These are phyloP conservation scores for Xanthoconium stramineum DNA, from an alignment of 768 basidiomycete species.

Conservation along the genomic window DNA sequence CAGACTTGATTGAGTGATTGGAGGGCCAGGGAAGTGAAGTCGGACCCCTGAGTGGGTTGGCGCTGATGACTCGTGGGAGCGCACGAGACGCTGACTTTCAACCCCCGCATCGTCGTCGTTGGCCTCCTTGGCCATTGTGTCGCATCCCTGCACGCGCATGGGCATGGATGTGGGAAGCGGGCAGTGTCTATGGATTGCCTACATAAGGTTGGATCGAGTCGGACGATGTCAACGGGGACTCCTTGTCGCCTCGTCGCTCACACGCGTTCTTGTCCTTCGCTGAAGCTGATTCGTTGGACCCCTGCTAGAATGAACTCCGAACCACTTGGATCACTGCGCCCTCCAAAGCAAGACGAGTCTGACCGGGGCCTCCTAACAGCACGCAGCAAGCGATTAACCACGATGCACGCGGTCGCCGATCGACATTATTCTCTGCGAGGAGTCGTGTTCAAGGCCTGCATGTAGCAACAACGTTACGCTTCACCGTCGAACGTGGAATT, in stretches of 20 bases:
- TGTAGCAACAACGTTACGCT: conserved; percentile 1
- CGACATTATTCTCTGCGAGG: conserved; percentile 9
- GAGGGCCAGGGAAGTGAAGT: conserved; percentile 19
- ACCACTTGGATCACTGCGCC: conserved; percentile 12
- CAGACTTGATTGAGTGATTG: conserved; percentile 29
- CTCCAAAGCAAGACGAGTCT: not conserved
- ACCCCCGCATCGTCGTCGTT: conserved; percentile 3
- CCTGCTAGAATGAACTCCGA: conserved; percentile 16
- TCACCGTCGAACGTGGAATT: conserved; percentile 3
- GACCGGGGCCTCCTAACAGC: not conserved
- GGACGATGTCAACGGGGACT: not conserved
- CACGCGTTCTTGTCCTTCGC: conserved; percentile 15
- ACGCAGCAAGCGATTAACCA: conserved; percentile 24
- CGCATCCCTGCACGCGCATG: conserved; percentile 3
- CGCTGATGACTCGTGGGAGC: conserved; percentile 28
- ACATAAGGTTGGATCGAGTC: conserved; percentile 8
- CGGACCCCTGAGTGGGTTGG: conserved; percentile 32
- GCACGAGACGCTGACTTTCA: conserved; percentile 7
- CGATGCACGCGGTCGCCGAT: conserved; percentile 19
- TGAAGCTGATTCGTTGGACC: conserved; percentile 8
- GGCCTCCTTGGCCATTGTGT: not conserved
- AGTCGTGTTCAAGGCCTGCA: conserved; percentile 8
- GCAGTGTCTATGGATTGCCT: conserved; percentile 7
- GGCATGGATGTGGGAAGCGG: conserved; percentile 8
- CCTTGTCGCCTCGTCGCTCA: conserved; percentile 25